These are phyloP conservation scores for Fagopyrum tataricum DNA, from an alignment of 148 eudicot genomes.

Conservation along the genomic window DNA sequence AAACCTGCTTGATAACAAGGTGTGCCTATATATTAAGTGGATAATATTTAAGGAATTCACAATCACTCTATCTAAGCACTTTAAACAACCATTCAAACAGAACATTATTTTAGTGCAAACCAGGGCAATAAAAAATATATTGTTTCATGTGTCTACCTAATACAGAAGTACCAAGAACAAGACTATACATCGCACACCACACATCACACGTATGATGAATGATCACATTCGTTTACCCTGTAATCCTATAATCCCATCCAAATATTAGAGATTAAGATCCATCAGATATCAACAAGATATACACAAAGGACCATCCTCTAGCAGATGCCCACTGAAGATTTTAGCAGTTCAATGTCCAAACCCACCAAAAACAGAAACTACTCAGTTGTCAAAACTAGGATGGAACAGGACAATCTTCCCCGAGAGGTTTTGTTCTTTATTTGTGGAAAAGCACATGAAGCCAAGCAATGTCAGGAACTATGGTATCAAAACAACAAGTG, in stretches of 20 bases:
- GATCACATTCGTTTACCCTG: background rate
- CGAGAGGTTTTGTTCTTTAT: background rate
- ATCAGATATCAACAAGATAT: background rate
- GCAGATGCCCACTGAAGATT: too few species aligned
- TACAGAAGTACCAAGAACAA: too few species aligned
- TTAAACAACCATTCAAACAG: background rate
- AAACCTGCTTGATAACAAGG: background rate
- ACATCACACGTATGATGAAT: background rate
- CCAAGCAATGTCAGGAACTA: too few species aligned
- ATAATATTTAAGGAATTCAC: too few species aligned
- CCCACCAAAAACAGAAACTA: background rate
- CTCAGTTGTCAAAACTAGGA: too few species aligned
- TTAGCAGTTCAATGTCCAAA: background rate
- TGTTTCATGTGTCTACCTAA: background rate
- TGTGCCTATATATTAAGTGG: background rate
- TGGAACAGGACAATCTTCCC: background rate
- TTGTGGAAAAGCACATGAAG: too few species aligned
- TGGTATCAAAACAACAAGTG: background rate
- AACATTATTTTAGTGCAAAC: background rate
- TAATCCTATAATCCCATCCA: background rate
- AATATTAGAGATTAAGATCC: background rate
- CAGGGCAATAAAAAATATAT: background rate
- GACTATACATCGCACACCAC: too few species aligned
- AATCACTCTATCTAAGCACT: too few species aligned
- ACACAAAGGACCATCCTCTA: too few species aligned